Percentiles rank a stretch among this genome's conserved stretches.
These are phyloP conservation scores for Aquilaria malaccensis DNA, from an alignment of 345 rosid genomes.

Conservation along the genomic window DNA sequence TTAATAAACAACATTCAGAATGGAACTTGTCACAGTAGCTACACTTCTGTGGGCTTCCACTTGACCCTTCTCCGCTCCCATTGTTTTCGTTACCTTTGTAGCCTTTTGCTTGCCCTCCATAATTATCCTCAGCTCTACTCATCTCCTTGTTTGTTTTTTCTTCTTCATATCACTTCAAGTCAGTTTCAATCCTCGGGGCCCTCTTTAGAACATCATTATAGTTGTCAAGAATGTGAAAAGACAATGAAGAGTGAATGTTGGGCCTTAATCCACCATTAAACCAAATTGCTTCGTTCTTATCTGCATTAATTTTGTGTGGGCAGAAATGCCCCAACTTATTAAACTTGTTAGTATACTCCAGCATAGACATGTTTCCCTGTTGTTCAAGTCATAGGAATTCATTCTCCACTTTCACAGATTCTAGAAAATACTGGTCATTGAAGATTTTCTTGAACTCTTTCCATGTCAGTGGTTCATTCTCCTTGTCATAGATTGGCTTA, in stretches of 20 bases:
- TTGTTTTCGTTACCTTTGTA: background rate
- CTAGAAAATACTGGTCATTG: background rate
- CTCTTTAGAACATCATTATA: background rate
- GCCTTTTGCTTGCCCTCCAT: background rate
- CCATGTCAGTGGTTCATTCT: too few relatives aligned
- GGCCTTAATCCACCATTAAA: background rate
- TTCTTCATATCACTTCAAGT: background rate
- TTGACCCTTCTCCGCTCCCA: background rate
- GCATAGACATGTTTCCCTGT: background rate
- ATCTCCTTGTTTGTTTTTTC: background rate
- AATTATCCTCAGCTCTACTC: background rate
- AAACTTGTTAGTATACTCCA: background rate
- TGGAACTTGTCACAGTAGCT: background rate
- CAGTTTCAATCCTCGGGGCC: background rate
- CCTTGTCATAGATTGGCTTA: background rate
- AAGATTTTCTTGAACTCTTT: background rate
- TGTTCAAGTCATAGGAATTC: background rate
- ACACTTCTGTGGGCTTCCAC: background rate
- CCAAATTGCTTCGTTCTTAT: background rate
- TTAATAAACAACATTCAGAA: background rate
- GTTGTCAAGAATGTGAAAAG: background rate
- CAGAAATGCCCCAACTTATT: background rate
- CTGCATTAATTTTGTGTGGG: background rate
- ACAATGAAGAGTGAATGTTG: background rate
- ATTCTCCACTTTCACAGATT: background rate